Percentiles rank a stretch among this genome's conserved stretches.
phyloP scores from a whole-genome alignment of 176 grass and related monocot genomes.

The Thalia dealbata region DNA sequence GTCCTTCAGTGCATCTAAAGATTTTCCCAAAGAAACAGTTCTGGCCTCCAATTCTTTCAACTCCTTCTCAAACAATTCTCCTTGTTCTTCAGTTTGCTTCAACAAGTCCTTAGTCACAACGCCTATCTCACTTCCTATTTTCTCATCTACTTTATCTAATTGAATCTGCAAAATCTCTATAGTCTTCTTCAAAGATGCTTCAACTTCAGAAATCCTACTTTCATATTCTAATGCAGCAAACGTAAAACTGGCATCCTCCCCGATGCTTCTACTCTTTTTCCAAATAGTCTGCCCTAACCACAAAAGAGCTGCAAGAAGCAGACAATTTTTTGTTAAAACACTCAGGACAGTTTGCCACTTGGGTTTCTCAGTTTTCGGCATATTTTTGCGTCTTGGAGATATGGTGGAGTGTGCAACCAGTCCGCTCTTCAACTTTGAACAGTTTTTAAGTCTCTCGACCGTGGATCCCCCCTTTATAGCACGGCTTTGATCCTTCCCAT shows the following conservation, averaged over 20 bases:
- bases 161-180: conserved; percentile 63
- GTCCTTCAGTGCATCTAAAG: conserved; percentile 38
- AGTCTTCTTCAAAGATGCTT: conserved; percentile 47
- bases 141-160: conserved; percentile 69
- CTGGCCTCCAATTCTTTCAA: conserved; percentile 33
- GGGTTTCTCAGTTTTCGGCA: background rate
- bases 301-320: conserved; percentile 18
- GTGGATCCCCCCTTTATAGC: conserved; percentile 4
- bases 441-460: conserved; percentile 1
- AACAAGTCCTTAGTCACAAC: conserved; percentile 27
- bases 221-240: conserved; percentile 18
- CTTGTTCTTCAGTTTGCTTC: conserved; percentile 46
- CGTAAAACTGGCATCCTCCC: background rate
- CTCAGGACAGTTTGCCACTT: conserved; percentile 21
- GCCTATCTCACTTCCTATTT: conserved; percentile 50
- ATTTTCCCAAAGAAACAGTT: conserved; percentile 36
- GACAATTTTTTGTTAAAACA: conserved; percentile 7
- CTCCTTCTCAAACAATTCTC: conserved; percentile 26
- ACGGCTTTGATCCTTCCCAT: background rate
- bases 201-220: conserved; percentile 42
- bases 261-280: background rate
- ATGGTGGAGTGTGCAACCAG: background rate
- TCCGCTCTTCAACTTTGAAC: conserved; percentile 6
- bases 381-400: conserved; percentile 14
- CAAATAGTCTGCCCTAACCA: conserved; percentile 15